Percentiles rank a stretch among this genome's conserved stretches.
Conservation (phyloP, 2,329 filamentous ascomycete species). For the Clonostachys byssicola region DNA sequence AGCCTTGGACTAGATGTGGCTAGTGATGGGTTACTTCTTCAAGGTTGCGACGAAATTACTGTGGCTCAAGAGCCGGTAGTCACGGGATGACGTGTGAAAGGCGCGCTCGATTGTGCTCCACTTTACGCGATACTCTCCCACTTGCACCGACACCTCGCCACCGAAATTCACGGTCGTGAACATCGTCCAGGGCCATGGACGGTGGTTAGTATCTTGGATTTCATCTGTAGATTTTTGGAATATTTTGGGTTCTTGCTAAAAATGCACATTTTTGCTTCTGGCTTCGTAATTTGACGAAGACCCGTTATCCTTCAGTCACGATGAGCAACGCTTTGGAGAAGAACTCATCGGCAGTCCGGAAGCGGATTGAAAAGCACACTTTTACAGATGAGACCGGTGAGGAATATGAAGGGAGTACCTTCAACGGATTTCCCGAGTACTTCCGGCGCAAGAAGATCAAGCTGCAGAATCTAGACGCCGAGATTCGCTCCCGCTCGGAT, state of each 20-base stretch:
- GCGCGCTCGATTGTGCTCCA: constrained; percentile 14
- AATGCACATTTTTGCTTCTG: too few relatives aligned
- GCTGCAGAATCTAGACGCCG: constrained; percentile 86
- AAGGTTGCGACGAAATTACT: constrained; percentile 4
- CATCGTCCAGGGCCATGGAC: too few relatives aligned
- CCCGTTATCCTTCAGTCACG: constrained; percentile 6
- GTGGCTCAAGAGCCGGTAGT: constrained; percentile 1
- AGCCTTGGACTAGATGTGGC: background rate
- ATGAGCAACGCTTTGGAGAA: constrained; percentile 61
- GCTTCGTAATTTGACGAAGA: too few relatives aligned
- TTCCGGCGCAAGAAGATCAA: constrained; percentile 96
- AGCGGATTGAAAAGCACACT: constrained; percentile 59
- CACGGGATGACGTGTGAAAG: constrained; percentile 34
- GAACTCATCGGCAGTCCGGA: constrained; percentile 58
- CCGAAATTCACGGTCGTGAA: background rate
- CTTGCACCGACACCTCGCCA: background rate
- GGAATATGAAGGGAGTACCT: constrained; percentile 83
- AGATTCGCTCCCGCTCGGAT: constrained; percentile 65
- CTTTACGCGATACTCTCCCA: constrained; percentile 4
- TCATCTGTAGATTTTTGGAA: too few relatives aligned
- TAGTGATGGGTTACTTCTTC: background rate
- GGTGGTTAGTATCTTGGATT: too few relatives aligned
- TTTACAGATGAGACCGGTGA: constrained; percentile 84
- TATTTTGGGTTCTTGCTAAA: too few relatives aligned
- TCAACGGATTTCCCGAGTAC: constrained; percentile 88